phyloP scores from a whole-genome alignment of 116 monocot species.

The Iris pallida region DNA sequence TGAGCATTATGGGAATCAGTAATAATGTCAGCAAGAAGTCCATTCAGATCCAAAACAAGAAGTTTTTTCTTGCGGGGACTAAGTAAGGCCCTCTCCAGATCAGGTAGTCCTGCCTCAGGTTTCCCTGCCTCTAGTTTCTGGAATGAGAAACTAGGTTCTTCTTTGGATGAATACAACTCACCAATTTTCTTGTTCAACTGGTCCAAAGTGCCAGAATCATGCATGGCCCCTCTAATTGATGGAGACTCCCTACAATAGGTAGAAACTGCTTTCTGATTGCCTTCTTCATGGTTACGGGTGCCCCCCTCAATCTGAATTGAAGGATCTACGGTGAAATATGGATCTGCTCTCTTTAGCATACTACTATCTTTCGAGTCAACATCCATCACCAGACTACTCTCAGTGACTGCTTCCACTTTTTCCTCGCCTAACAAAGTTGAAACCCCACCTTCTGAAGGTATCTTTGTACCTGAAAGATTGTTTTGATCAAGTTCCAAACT shows the following conservation, averaged over 20 bases:
- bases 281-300: too few relatives aligned
- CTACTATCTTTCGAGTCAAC: too few relatives aligned
- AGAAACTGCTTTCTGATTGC: too few relatives aligned
- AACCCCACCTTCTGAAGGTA: neutral
- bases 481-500: neutral
- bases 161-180: conserved; percentile 8
- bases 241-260: too few relatives aligned
- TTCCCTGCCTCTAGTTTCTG: neutral
- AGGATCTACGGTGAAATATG: too few relatives aligned
- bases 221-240: conserved; percentile 24
- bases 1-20: conserved; percentile 17
- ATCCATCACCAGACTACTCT: too few relatives aligned
- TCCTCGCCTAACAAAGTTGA: too few relatives aligned
- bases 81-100: conserved; percentile 13
- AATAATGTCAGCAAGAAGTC: conserved; percentile 78
- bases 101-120: neutral
- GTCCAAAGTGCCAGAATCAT: conserved; percentile 9
- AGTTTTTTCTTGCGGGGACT: conserved; percentile 40
- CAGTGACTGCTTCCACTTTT: too few relatives aligned
- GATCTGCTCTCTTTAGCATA: too few relatives aligned
- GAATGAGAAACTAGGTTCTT: conserved; percentile 34
- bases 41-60: conserved; percentile 92
- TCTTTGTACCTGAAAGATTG: neutral
- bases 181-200: conserved; percentile 8
- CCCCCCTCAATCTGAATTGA: too few relatives aligned